Base-by-base conservation (phyloP, 2,329 filamentous ascomycete species). In the Trichoderma asperellum region DNA sequence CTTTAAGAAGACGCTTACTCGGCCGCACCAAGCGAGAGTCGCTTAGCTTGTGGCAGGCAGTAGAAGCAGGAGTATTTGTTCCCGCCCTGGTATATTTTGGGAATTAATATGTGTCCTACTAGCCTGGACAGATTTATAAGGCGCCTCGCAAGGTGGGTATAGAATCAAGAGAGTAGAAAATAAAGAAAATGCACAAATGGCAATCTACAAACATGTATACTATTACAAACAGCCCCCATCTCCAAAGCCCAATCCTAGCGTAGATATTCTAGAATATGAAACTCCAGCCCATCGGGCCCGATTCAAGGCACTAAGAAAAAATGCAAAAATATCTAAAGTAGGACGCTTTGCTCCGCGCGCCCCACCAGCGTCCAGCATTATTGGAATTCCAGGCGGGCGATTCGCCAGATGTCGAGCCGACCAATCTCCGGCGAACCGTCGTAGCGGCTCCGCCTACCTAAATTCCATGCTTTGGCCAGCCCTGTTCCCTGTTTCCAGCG, bases 401-500 rank as follows among this genome's bases (percentile, higher is more conserved):
- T 58, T 66, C 27, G 63, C 37, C n/a, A n/a, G 1, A 32, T 2
- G 10, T 21, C 18, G 24, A 47, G 18, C 53, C 53, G n/a, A 66
- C 63, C 53, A 66, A 66, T 66, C 37, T 66, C 63, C 63, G 63
- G 63, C 63, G 14, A 57, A 40, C 63, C 37, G 63, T 29, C 29
- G 52, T 29, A 47, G 11, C 2, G 63, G 12, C 29, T 18, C 3
- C 27, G 34, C 37, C 35, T 34, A 47, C 29, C 29, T 66, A 57
- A 49, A 14, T 27, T 10, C 27, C 16, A 24, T 47, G 60, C 24
- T 29, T 18, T 64, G 12, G 32, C 43, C 47, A 37, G 16, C 58
- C 34, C 59, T 40, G 34, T 43, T 43, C 40, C 40, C 40, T 43
- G 40, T n/a, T 40, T 43, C 37, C 34, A 14, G 18, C 40, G 59